Conservation (phyloP, 2,329 filamentous ascomycete species). For the Leptographium flavum region DNA sequence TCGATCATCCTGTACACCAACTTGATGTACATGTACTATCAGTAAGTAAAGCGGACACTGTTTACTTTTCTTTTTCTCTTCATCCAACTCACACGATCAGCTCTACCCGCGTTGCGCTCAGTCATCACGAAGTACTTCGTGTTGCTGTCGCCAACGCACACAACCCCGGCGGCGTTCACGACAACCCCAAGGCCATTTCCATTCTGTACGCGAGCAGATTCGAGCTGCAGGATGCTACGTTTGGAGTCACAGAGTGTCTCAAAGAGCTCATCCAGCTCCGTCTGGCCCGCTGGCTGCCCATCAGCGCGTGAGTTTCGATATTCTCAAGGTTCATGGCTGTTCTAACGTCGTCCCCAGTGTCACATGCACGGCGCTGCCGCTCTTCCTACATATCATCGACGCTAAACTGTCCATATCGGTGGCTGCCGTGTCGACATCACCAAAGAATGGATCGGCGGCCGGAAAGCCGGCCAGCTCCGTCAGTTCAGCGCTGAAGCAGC, state of each 20-base stretch:
- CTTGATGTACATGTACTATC: slow-evolving; percentile 12
- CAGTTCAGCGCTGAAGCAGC: slow-evolving; percentile 25
- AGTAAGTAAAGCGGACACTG: background rate
- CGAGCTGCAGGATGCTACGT: slow-evolving; percentile 10
- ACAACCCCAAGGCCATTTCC: background rate
- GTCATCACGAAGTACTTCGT: slow-evolving; percentile 14
- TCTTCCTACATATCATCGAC: slow-evolving; percentile 11
- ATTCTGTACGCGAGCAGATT: slow-evolving; percentile 8
- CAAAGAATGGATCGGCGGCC: background rate
- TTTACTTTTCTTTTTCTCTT: background rate
- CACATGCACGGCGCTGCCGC: slow-evolving; percentile 10
- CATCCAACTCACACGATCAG: background rate
- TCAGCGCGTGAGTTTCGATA: slow-evolving; percentile 6
- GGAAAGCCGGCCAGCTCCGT: slow-evolving; percentile 1
- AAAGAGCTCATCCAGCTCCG: slow-evolving; percentile 12
- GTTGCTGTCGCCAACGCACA: slow-evolving; percentile 25
- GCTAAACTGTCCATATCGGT: slow-evolving; percentile 7
- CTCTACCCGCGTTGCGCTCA: slow-evolving; percentile 10
- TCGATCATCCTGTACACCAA: slow-evolving; percentile 11
- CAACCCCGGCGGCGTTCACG: slow-evolving; percentile 14
- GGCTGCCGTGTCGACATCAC: background rate
- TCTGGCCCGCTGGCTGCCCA: slow-evolving; percentile 11
- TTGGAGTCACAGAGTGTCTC: slow-evolving; percentile 9
- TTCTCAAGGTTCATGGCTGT: background rate
- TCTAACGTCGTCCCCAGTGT: slow-evolving; percentile 2